phyloP scores from a whole-genome alignment of 345 rosid species.

The Citrus hindsii region DNA sequence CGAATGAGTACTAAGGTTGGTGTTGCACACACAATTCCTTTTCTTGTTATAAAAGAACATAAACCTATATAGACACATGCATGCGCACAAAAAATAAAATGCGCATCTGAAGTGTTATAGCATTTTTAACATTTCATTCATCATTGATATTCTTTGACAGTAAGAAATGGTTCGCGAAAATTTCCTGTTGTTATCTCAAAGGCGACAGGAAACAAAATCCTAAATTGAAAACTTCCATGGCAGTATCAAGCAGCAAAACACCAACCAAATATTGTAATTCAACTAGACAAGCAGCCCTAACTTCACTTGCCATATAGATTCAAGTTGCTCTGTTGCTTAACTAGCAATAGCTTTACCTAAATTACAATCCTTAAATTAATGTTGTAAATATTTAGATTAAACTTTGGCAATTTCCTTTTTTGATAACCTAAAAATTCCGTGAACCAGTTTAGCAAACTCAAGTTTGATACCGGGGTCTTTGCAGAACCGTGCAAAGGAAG shows the following conservation, averaged over 20 bases:
- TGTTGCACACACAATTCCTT: neutral
- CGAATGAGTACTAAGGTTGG: neutral
- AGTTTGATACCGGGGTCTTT: neutral
- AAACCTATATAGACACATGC: neutral
- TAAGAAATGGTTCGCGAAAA: no score
- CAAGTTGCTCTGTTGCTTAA: neutral
- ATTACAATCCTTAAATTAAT: neutral
- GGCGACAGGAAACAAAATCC: neutral
- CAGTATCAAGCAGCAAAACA: neutral
- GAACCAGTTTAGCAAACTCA: neutral
- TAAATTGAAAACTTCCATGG: neutral
- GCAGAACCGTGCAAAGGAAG: neutral
- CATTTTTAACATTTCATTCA: neutral
- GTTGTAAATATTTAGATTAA: neutral
- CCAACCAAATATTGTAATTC: neutral
- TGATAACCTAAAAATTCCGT: neutral
- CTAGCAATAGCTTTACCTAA: neutral
- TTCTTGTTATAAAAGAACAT: neutral
- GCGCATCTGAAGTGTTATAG: neutral
- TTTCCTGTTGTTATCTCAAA: neutral
- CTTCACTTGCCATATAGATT: neutral
- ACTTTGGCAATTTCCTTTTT: neutral
- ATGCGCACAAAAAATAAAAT: no score
- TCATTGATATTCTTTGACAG: neutral
- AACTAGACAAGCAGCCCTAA: neutral